phyloP scores from a whole-genome alignment of 2,329 filamentous ascomycete genomes.

The Scorias spongiosa region DNA sequence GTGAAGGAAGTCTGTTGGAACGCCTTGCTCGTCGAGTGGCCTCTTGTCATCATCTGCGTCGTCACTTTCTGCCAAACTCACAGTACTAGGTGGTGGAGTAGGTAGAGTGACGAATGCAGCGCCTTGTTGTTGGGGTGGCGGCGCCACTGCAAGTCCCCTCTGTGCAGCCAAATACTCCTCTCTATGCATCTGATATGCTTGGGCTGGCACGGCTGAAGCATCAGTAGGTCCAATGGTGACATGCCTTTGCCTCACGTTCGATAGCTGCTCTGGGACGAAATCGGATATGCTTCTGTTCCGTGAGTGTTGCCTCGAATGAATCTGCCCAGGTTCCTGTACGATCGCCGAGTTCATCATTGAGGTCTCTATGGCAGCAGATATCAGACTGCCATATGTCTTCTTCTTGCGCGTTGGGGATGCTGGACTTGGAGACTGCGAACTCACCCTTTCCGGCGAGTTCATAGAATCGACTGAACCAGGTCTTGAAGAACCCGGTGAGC shows the following conservation, averaged over 20 bases:
- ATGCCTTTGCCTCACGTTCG: constrained; percentile 52
- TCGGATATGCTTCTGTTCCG: constrained; percentile 80
- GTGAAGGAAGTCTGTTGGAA: constrained; percentile 25
- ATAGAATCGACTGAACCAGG: constrained; percentile 19
- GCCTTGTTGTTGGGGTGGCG: constrained; percentile 6
- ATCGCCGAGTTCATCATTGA: constrained; percentile 12
- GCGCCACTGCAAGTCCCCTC: constrained; percentile 52
- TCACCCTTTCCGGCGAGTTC: constrained; percentile 14
- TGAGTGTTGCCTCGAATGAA: constrained; percentile 30
- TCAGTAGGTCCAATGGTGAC: constrained; percentile 50
- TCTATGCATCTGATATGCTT: constrained; percentile 46
- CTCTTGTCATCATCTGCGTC: constrained; percentile 27
- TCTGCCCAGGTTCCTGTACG: constrained; percentile 10
- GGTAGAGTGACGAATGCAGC: constrained; percentile 31
- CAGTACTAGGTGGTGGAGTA: constrained; percentile 68
- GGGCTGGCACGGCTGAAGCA: constrained; percentile 34
- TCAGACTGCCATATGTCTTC: constrained; percentile 32
- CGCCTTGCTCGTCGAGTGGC: constrained; percentile 23
- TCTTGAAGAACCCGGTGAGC: constrained; percentile 12
- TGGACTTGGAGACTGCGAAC: constrained; percentile 8
- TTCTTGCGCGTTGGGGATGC: constrained; percentile 25
- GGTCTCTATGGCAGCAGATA: constrained; percentile 25
- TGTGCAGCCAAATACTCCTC: constrained; percentile 70
- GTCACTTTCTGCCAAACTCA: constrained; percentile 40
- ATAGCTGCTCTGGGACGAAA: constrained; percentile 59